phyloP scores from a whole-genome alignment of 2,329 filamentous ascomycete species.

The Rhynchosporium agropyri region DNA sequence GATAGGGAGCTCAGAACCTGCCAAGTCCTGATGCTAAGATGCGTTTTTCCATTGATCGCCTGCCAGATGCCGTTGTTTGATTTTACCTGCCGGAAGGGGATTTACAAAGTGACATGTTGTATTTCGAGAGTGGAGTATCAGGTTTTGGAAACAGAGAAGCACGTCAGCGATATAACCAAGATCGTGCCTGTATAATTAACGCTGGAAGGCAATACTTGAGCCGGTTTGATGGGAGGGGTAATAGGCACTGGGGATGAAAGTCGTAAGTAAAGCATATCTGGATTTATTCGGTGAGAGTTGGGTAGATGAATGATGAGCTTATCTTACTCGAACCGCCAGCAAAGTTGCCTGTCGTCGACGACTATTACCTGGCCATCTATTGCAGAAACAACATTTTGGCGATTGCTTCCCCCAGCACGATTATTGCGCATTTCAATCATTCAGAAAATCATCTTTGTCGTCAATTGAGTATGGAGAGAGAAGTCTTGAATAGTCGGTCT shows the following conservation, averaged over 20 bases:
- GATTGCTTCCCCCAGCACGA: no score
- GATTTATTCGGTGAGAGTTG: background rate
- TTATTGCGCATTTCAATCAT: no score
- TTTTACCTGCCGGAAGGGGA: conserved; percentile 11
- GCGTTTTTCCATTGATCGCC: conserved; percentile 1
- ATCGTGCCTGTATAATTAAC: conserved; percentile 6
- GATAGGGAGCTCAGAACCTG: conserved; percentile 12
- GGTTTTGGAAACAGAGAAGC: background rate
- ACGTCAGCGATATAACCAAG: conserved; percentile 4
- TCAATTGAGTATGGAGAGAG: no score
- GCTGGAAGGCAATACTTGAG: background rate
- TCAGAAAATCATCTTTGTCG: no score
- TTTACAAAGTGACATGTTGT: background rate
- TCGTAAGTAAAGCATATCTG: background rate
- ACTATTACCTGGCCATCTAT: no score
- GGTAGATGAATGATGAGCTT: no score
- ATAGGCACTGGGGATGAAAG: background rate
- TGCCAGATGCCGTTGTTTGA: background rate
- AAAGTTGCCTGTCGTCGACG: no score
- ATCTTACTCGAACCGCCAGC: no score
- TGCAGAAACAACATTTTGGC: no score
- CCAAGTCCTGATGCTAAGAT: conserved; percentile 12
- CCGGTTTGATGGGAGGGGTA: background rate
- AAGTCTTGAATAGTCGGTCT: no score
- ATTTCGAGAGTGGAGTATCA: background rate